Evolutionary conservation across 2,329 filamentous ascomycete genomes (phyloP).

Genomic region (Cyphellophora europaea): DNA sequence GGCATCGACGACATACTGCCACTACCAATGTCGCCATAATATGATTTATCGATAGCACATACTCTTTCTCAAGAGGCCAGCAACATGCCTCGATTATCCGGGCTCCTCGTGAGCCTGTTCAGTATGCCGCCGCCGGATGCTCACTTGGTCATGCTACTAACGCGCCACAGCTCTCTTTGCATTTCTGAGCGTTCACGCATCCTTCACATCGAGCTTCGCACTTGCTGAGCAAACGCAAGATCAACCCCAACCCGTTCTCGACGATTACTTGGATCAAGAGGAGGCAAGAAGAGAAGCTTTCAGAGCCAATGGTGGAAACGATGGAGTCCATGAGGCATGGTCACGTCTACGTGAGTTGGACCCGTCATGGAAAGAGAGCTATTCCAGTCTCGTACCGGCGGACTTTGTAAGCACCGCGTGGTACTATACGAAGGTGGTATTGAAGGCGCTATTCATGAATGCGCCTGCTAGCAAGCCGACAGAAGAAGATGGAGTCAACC

Average conservation of each 20-base stretch:
- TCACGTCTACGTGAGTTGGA: slow-evolving; percentile 15
- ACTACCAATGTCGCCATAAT: no score
- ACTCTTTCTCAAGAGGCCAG: no score
- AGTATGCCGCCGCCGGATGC: no score
- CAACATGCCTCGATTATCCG: no score
- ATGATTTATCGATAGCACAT: no score
- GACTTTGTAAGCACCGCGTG: slow-evolving; percentile 48
- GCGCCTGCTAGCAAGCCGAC: slow-evolving; percentile 31
- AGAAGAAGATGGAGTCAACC: slow-evolving; percentile 28
- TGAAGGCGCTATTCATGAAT: slow-evolving; percentile 58
- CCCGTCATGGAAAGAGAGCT: slow-evolving; percentile 17
- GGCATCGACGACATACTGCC: no score
- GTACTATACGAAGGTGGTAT: slow-evolving; percentile 54
- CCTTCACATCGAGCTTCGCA: background rate
- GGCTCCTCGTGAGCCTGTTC: no score
- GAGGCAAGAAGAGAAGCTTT: slow-evolving; percentile 7
- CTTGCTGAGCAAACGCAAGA: background rate
- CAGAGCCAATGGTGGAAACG: slow-evolving; percentile 14
- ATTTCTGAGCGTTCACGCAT: background rate
- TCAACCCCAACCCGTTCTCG: background rate
- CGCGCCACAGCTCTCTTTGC: background rate
- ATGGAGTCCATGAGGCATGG: slow-evolving; percentile 17
- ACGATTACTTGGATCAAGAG: slow-evolving; percentile 1
- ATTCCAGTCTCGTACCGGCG: slow-evolving; percentile 36
- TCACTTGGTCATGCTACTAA: no score